Base-by-base conservation (phyloP, 345 rosid genomes). In the Hypericum androsaemum region DNA sequence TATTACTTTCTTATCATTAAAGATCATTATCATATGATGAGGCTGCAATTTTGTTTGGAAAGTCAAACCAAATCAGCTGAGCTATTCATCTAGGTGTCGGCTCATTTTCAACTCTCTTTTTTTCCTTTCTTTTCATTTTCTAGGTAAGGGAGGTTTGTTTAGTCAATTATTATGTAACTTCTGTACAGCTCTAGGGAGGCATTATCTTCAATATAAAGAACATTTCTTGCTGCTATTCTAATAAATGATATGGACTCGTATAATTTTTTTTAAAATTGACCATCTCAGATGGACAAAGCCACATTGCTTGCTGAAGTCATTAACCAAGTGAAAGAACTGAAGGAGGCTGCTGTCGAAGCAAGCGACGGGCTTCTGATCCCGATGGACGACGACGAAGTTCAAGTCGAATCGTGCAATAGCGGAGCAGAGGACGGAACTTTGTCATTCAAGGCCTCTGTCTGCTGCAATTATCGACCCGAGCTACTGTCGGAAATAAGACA, bases 261-360 rank as follows among this genome's bases (percentile, higher is more conserved):
- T n/a, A 22, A 22, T 22, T 1, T 22, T 22, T 22, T 4, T 22
- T 1, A 22, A 22, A 22, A 22, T 22, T 22, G 32, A 22, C 32
- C 32, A 22, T 22, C 4, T 22, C 16, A 84, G 88, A 81, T 81
- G 88, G 94, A 84, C 77, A 84, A 84, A 57, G 86, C 88, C 44
- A 65, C 88, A 47, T 72, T 84, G 71, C 83, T 84, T 47, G 86
- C 76, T 44, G 79, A 75, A 66, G 88, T 84, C 10, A 64, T 75
- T 28, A 52, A 37, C 41, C 69, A 84, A 58, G 69, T 79, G 60
- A 75, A 75, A 53, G 80, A 67, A 53, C 77, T 81, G 41, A 66
- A 84, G 65, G 75, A 60, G 54, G 63, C 12, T 17, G 77, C 86
- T 7, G 40, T 39, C 6, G 83, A 74, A 67, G 67, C 79, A 12